Evolutionary conservation across 116 monocot species (phyloP).

Genomic region (Zostera marina): DNA sequence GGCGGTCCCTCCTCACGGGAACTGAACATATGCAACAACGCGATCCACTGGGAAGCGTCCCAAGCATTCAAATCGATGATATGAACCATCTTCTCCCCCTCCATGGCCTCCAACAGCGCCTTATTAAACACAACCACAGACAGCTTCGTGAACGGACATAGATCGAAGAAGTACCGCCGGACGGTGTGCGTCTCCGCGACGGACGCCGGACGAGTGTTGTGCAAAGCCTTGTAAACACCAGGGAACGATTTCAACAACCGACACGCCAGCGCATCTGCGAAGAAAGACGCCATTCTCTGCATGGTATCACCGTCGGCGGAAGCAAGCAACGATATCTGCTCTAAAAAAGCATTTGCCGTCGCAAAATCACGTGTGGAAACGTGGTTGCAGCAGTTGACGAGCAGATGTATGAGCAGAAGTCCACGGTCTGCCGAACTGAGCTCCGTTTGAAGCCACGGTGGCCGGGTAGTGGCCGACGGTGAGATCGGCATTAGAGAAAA

Average conservation of each 20-base stretch:
- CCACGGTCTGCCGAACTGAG: slow-evolving; percentile 60
- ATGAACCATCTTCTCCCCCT: slow-evolving; percentile 62
- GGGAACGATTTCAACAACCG: slow-evolving; percentile 47
- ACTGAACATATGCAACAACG: slow-evolving; percentile 45
- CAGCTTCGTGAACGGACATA: slow-evolving; percentile 61
- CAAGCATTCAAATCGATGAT: slow-evolving; percentile 48
- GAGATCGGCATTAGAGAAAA: slow-evolving; percentile 18
- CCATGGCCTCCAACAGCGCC: slow-evolving; percentile 66
- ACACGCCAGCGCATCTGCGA: slow-evolving; percentile 56
- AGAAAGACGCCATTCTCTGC: slow-evolving; percentile 57
- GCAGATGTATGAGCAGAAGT: slow-evolving; percentile 57
- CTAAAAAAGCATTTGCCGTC: slow-evolving; percentile 48
- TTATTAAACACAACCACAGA: slow-evolving; percentile 47
- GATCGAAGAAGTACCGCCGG: slow-evolving; percentile 44
- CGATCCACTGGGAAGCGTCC: slow-evolving; percentile 59
- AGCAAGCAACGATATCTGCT: slow-evolving; percentile 46
- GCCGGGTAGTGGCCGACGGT: slow-evolving; percentile 6
- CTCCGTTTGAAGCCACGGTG: slow-evolving; percentile 28
- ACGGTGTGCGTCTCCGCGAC: slow-evolving; percentile 10
- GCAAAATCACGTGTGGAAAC: slow-evolving; percentile 38
- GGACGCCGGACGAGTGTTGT: slow-evolving; percentile 8
- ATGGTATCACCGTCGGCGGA: slow-evolving; percentile 62
- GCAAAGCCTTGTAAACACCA: slow-evolving; percentile 42
- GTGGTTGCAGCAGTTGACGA: slow-evolving; percentile 51
- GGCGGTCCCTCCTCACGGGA: slow-evolving; percentile 59